Percentiles rank a stretch among this genome's conserved stretches.
Conservation (phyloP, 306 rosid genomes). For the Aeschynomene evenia region DNA sequence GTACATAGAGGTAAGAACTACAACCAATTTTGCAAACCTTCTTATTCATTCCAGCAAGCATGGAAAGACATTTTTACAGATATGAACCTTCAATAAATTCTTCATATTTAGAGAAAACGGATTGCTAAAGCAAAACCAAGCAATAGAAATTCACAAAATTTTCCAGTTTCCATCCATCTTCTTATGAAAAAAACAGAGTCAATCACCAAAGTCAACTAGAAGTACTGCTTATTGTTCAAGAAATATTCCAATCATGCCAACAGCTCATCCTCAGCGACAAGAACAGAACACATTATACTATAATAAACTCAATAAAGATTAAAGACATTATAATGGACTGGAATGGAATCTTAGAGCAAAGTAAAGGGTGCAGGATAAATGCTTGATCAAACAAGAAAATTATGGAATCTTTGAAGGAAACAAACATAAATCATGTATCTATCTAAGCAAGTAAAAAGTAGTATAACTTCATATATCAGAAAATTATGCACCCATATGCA, state of each 20-base stretch:
- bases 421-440: not conserved
- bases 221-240: not conserved
- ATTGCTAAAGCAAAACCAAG: not conserved
- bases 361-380: not conserved
- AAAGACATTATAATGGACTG: not conserved
- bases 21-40: conserved; percentile 12
- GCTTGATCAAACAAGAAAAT: not conserved
- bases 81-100: not conserved
- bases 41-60: not conserved
- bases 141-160: conserved; percentile 12
- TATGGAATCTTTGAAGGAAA: not conserved
- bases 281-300: not conserved
- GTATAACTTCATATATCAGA: too few relatives aligned
- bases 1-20: not conserved
- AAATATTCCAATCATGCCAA: not conserved
- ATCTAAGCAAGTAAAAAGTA: not conserved
- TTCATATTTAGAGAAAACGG: not conserved
- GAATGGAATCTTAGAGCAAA: not conserved
- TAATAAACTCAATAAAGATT: not conserved
- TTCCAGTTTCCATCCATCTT: not conserved
- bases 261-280: not conserved
- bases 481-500: too few relatives aligned
- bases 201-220: conserved; percentile 24
- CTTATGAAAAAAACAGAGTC: not conserved
- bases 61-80: not conserved